Evolutionary conservation across 2,329 filamentous ascomycete genomes (phyloP).

Genomic region (Whalleya microplaca): DNA sequence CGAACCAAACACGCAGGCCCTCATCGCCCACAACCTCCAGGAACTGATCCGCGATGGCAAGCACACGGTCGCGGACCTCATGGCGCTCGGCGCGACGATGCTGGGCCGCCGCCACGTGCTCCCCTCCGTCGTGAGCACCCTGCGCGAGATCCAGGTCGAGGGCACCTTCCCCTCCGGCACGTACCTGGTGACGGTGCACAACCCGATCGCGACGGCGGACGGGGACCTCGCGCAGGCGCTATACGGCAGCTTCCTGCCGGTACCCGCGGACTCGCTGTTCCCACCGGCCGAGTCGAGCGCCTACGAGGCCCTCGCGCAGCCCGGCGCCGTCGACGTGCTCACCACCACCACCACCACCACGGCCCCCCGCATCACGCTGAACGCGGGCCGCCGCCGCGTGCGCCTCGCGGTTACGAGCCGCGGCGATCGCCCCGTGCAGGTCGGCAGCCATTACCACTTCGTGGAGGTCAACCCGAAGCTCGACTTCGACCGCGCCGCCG

Average conservation of each 20-base stretch:
- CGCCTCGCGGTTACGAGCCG: conserved; percentile 78
- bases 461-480: conserved; percentile 91
- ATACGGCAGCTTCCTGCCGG: conserved; percentile 87
- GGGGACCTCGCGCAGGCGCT: conserved; percentile 85
- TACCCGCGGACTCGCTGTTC: conserved; percentile 71
- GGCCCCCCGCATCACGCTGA: conserved; percentile 67
- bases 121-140: conserved; percentile 76
- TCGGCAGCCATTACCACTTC: conserved; percentile 95
- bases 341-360: conserved; percentile 55
- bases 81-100: conserved; percentile 88
- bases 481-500: conserved; percentile 80
- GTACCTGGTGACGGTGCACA: conserved; percentile 92
- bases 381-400: conserved; percentile 74
- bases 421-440: conserved; percentile 89
- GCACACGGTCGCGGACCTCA: conserved; percentile 89
- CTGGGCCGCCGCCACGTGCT: conserved; percentile 90
- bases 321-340: conserved; percentile 78
- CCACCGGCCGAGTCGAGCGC: conserved; percentile 64
- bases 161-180: conserved; percentile 90
- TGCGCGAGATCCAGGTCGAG: conserved; percentile 88
- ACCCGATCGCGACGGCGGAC: conserved; percentile 84
- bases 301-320: conserved; percentile 70
- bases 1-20: conserved; percentile 54
- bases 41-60: conserved; percentile 97
- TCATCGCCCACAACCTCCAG: conserved; percentile 88